Evolutionary conservation across 2,329 filamentous ascomycete species (phyloP), one percentile per base, ranked within the genome.

Genomic region (Microascus cirrosus): DNA sequence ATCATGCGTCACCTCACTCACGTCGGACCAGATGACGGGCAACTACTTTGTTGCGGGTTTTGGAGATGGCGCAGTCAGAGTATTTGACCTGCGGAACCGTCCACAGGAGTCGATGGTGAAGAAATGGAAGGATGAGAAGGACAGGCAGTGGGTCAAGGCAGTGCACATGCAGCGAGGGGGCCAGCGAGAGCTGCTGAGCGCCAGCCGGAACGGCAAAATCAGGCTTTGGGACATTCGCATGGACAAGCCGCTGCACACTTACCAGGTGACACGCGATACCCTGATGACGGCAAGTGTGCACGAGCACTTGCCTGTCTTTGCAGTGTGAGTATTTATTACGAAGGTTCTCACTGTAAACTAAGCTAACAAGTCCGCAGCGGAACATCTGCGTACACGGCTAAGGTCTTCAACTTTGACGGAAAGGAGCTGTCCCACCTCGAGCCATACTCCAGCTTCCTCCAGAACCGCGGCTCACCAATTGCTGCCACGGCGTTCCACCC

Each of bases 101-200:
- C 87, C 91, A 2, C 87, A 90, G 60, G 90, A 94, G 57, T 88
- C 89, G 20, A 96, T 97, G 92, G 87, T 96, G 58, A 90, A 89
- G 72, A 92, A 93, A 64, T 99, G 94, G 93, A 94, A 95, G 68
- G 90, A 96, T 65, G 93, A 97, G 67, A 73, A 74, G 12, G 81
- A 84, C 65, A 85, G 87, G 60, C 90, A 95, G 65, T 99, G 94
- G 94, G 86, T 99, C 70, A 92, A 91, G 65, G 94, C 90, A 63
- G 90, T 96, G 15, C 94, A 97, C 69, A 91, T 99, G 83, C 94
- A 99, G 72, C 88, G 94, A 51, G 94, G 94, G 60, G 94, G 94
- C 2, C 85, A 96, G 71, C 82, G 94, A 59, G 94, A 99, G 71
- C 80, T 99, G 50, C 79, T 99, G 57, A 93, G 87, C 51, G 94